Evolutionary conservation across 2,329 filamentous ascomycete genomes (phyloP), one percentile per base, ranked within the genome.

Genomic region (Rhinocladiella mackenziei): DNA sequence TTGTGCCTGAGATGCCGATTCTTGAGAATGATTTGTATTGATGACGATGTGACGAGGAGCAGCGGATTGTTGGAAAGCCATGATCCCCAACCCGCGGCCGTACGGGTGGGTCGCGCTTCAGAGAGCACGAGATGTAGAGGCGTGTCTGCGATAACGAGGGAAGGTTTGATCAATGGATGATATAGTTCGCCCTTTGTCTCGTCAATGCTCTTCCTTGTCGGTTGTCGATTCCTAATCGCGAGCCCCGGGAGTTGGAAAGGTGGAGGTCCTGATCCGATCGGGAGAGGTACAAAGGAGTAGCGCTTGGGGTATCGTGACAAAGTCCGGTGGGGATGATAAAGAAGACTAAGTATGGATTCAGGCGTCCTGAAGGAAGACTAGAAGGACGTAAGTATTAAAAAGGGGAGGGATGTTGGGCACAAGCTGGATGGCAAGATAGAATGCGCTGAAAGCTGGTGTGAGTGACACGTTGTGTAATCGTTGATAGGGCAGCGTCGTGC

Each of bases 1-100:
- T 17, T 45, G 46, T 17, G 43, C 70, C 65, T 47, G 37, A 25
- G 40, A 45, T 19, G 49, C 35, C 10, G 53, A 46, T 3, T 50
- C 45, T 45, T 46, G 46, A 18, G 50, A 46, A 29, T 37, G 45
- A 20, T 36, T 30, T 15, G 38, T 33, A 39, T 49, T 54, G 43
- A 46, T 32, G 34, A 39, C 28, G 38, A 55, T 48, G 8, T 45
- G 48, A 19, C 52, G 52, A 8, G 46, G 49, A 2, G 44, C 52
- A 13, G 49, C 45, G 22, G 52, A 49, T 30, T 50, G 46, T 45
- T 55, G 52, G 41, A 55, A 55, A 17, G 52, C 52, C 52, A 55
- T 55, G 32, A 44, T 49, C 35, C 39, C 50, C 46, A 36, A 42
- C 43, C 46, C 49, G 41, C 45, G 33, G 30, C 30, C 10, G 41